Evolutionary conservation across 2,329 filamentous ascomycete genomes (phyloP).

Genomic region (Claviceps digitariae): DNA sequence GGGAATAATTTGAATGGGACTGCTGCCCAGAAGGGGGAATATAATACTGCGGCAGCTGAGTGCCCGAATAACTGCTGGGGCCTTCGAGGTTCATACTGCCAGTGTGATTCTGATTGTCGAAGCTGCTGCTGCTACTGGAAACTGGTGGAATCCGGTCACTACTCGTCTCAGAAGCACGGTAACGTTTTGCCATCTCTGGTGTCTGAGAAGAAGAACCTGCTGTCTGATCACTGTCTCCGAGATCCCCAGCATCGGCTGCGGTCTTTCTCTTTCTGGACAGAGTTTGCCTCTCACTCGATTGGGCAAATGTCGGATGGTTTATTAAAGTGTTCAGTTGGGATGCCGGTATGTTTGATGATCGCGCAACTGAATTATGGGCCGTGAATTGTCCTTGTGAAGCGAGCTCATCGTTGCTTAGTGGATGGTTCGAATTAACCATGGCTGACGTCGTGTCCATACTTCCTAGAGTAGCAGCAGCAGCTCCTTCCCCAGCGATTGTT

Average conservation of each 20-base stretch:
- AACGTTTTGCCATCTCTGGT: slow-evolving; percentile 1
- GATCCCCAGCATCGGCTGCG: background rate
- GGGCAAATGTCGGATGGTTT: background rate
- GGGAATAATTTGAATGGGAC: background rate
- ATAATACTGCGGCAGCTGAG: slow-evolving; percentile 2
- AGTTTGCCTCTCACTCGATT: background rate
- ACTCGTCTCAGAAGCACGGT: background rate
- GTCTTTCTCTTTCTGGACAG: slow-evolving; percentile 3
- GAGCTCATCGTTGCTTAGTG: background rate
- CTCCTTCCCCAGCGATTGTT: background rate
- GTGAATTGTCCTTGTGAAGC: background rate
- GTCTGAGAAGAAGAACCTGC: background rate
- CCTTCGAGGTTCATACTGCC: background rate
- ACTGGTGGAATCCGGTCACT: background rate
- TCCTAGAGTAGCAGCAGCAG: background rate
- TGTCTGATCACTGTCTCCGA: background rate
- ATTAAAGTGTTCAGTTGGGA: background rate
- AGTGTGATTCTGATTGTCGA: background rate
- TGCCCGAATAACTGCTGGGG: background rate
- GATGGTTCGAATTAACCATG: background rate
- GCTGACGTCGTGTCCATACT: background rate
- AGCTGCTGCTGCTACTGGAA: background rate
- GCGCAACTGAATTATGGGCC: background rate
- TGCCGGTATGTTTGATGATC: background rate
- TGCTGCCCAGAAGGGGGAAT: background rate